Evolutionary conservation across 805 yeast species (phyloP).

Genomic region (Saturnispora diversa): DNA sequence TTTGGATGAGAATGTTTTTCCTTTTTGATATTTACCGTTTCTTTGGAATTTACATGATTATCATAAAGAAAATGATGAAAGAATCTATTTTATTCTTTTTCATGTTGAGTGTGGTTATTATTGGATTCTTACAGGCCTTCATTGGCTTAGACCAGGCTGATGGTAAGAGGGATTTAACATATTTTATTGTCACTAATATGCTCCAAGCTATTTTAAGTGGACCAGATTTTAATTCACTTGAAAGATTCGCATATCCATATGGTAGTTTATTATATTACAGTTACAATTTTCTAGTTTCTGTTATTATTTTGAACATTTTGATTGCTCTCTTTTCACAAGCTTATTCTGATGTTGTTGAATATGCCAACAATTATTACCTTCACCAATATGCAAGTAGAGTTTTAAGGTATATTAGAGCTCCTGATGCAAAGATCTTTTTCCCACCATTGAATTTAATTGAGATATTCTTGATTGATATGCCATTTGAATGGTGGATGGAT

Average conservation of each 20-base stretch:
- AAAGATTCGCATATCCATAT: slow-evolving; percentile 73
- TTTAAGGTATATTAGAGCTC: slow-evolving; percentile 76
- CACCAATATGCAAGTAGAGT: slow-evolving; percentile 82
- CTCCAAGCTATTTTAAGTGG: slow-evolving; percentile 67
- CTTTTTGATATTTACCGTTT: slow-evolving; percentile 73
- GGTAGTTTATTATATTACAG: slow-evolving; percentile 72
- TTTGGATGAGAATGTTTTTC: slow-evolving; percentile 74
- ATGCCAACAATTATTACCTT: slow-evolving; percentile 78
- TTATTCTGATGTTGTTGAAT: slow-evolving; percentile 69
- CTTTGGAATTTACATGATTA: slow-evolving; percentile 85
- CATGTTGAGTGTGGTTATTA: slow-evolving; percentile 55
- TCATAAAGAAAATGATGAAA: slow-evolving; percentile 76
- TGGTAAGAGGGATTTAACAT: slow-evolving; percentile 71
- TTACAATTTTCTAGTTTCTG: slow-evolving; percentile 67
- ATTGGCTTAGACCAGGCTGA: slow-evolving; percentile 83
- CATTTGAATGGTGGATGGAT: slow-evolving; percentile 32
- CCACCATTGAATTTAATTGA: slow-evolving; percentile 81
- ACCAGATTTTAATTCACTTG: slow-evolving; percentile 63
- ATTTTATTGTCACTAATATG: slow-evolving; percentile 52
- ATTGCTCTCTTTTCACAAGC: slow-evolving; percentile 83
- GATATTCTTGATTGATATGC: slow-evolving; percentile 40
- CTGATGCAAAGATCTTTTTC: slow-evolving; percentile 76
- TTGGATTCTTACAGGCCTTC: slow-evolving; percentile 83
- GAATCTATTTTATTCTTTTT: slow-evolving; percentile 81
- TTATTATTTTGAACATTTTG: slow-evolving; percentile 71